Evolutionary conservation across 345 rosid species (phyloP), one percentile per base, ranked within the genome.

Genomic region (Erucastrum elatum): DNA sequence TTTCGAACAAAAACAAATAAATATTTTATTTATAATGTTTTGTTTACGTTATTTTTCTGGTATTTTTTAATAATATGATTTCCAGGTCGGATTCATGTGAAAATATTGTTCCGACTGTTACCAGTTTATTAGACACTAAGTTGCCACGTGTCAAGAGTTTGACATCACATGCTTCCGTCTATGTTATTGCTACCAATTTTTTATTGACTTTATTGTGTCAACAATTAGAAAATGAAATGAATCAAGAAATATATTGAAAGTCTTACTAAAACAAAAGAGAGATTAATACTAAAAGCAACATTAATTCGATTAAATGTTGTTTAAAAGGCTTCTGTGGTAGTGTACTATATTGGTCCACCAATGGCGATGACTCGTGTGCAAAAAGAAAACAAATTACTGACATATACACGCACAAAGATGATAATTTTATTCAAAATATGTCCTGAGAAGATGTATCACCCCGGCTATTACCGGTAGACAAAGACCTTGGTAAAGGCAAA

Each of bases 81-180:
- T 68, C 49, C 33, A 27, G 67, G 70, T 67, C 78, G 59, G 82
- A 73, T 67, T 74, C 49, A 68, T 80, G 75, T 37, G 51, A 44
- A 44, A 44, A 44, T 11, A 44, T 41, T 41, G 10, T 41, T 3
- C 62, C 70, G 64, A 73, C 64, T 67, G 70, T 67, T 59, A 41
- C 66, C 68, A 3, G 11, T 8, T 56, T 64, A 71, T 66, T 60
- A 49, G 61, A 74, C 21, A 68, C 2, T 8, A 4, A 68, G 7
- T 2, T 68, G 84, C 90, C 95, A 91, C 98, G 93, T 94, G 90
- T 88, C 85, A 55, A 29, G 76, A 59, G 37, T 27, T 29, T 84
- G 85, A 17, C 88, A 80, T 77, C 64, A 37, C 85, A 51, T 4
- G 88, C 85, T 72, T 77, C 86, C 90, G 35, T 81, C 78, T 82